phyloP scores from a whole-genome alignment of 176 grass and related monocot species.

The Poa annua region DNA sequence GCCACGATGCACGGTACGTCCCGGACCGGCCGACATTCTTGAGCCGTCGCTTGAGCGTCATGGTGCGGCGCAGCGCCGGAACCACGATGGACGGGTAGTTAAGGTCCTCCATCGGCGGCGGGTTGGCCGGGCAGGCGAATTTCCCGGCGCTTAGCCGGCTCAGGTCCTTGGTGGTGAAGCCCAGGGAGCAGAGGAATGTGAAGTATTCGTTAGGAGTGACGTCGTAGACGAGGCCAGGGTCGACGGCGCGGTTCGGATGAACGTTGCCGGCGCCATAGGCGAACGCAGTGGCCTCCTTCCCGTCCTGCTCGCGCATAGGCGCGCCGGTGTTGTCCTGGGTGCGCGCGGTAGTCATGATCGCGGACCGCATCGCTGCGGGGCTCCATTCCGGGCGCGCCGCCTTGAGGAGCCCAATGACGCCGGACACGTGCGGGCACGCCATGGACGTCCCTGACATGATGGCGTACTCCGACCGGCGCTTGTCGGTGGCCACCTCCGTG shows the following conservation, averaged over 20 bases:
- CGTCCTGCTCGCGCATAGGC: slow-evolving; percentile 57
- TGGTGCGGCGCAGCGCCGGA: slow-evolving; percentile 30
- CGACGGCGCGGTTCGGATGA: slow-evolving; percentile 62
- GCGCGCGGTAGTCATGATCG: slow-evolving; percentile 76
- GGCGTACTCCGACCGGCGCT: slow-evolving; percentile 54
- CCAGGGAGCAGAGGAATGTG: slow-evolving; percentile 68
- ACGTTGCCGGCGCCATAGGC: slow-evolving; percentile 72
- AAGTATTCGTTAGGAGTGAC: slow-evolving; percentile 55
- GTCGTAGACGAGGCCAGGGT: slow-evolving; percentile 85
- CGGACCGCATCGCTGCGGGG: slow-evolving; percentile 64
- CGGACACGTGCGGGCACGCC: slow-evolving; percentile 72
- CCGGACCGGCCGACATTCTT: slow-evolving; percentile 66
- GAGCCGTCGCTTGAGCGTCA: slow-evolving; percentile 54
- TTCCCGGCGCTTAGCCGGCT: slow-evolving; percentile 30
- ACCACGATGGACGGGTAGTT: slow-evolving; percentile 86
- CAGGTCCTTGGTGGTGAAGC: slow-evolving; percentile 28
- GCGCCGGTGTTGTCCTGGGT: slow-evolving; percentile 63
- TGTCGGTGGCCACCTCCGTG: slow-evolving; percentile 26
- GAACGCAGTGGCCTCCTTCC: slow-evolving; percentile 52
- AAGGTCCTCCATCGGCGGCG: slow-evolving; percentile 54
- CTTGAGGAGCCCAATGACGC: slow-evolving; percentile 58
- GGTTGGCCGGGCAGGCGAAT: slow-evolving; percentile 53
- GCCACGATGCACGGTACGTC: slow-evolving; percentile 52
- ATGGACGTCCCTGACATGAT: slow-evolving; percentile 79
- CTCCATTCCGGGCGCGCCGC: slow-evolving; percentile 67